phyloP scores from a whole-genome alignment of 1,139 yeast genomes.

The Komagataea norvegica region DNA sequence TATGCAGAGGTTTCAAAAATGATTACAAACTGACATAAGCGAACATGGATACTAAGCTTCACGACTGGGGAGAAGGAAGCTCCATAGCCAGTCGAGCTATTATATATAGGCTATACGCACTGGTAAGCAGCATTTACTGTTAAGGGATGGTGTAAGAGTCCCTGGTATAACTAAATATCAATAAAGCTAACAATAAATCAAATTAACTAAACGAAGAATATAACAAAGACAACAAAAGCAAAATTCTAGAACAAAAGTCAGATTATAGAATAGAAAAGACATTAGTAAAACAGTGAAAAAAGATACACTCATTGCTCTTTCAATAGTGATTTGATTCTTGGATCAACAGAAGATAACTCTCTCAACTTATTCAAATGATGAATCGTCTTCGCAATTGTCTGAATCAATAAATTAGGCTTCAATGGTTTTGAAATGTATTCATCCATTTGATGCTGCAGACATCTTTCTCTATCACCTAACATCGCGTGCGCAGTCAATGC shows the following conservation, averaged over 20 bases:
- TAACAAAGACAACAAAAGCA: too few species aligned
- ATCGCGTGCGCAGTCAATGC: slow-evolving; percentile 91
- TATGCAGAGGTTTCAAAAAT: too few species aligned
- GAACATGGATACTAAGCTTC: too few species aligned
- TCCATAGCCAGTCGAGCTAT: too few species aligned
- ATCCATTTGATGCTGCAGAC: slow-evolving; percentile 86
- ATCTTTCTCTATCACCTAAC: slow-evolving; percentile 80
- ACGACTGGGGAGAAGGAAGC: too few species aligned
- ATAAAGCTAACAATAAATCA: too few species aligned
- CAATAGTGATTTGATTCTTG: slow-evolving; percentile 14
- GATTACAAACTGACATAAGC: too few species aligned
- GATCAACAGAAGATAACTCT: slow-evolving; percentile 22
- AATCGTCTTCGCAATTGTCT: slow-evolving; percentile 79
- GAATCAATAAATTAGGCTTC: slow-evolving; percentile 77
- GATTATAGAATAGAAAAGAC: neutral
- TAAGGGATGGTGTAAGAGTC: too few species aligned
- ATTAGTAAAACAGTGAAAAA: neutral
- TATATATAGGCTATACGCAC: too few species aligned
- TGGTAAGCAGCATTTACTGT: too few species aligned
- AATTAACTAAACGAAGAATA: too few species aligned
- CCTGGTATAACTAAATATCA: neutral
- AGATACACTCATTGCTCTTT: neutral
- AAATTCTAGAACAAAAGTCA: neutral
- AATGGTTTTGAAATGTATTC: slow-evolving; percentile 84
- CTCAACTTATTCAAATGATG: slow-evolving; percentile 47